Evolutionary conservation across 208 protist genomes (phyloP), one percentile per base, ranked within the genome.

Genomic region (Acanthamoeba castellanii): DNA sequence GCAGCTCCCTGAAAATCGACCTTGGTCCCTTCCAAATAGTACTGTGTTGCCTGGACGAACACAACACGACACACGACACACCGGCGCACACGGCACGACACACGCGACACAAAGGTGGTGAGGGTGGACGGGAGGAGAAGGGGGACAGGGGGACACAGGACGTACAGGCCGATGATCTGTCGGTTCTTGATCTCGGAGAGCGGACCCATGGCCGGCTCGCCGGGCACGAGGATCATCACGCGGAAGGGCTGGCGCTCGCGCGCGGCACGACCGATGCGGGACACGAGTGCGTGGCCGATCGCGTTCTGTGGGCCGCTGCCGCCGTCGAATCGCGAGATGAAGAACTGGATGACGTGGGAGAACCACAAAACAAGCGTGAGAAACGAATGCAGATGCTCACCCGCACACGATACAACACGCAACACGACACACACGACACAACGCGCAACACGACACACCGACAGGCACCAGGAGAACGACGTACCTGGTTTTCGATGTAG

Each of bases 401-500:
- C 8, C 50, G 13, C 50, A 13, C 50, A 55, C 13, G 50, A 55
- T 5, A 5, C 50, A 55, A 13, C 14, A 66, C 25, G 5, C 25
- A 1, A 66, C 25, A 66, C 20, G 14, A 4, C 59, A 66, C 20
- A 27, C 8, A 37, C 6, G 14, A 37, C 20, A 6, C 22, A 8
- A 47, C 9, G 37, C 0, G 1, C 1, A 8, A 18, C 4, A 82
- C 9, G 18, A 34, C 8, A 76, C 8, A 34, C 68, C 18, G 30
- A 57, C 18, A 45, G 59, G 34, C 85, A 13, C 9, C 2, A 18
- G 57, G 13, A 18, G 20, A 64, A 27, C 57, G 25, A 87, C 94
- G 96, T 32, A 95, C 84, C 57, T 97, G 95, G 57, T 97, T 96
- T 66, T 97, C 96, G 52, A 97, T 97, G 47, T 97, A 97, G 22